Conservation (phyloP, 1,284 basidiomycete genomes). For the Ganoderma resinaceum region DNA sequence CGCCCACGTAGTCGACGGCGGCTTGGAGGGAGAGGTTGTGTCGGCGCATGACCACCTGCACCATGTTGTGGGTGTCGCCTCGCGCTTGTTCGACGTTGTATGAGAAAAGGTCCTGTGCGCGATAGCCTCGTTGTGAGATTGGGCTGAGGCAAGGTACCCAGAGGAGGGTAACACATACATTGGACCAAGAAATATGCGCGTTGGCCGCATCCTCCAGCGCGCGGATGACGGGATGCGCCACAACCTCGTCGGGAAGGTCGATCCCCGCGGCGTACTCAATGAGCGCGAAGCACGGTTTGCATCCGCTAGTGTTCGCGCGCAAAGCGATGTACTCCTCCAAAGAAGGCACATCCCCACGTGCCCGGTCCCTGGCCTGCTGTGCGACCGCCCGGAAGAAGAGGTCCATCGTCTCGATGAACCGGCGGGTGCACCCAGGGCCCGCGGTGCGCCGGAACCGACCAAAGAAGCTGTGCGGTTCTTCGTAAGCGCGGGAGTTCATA, state of each 20-base stretch:
- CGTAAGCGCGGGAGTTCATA: slow-evolving; percentile 12
- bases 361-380: slow-evolving; percentile 35
- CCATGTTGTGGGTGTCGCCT: slow-evolving; percentile 41
- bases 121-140: neutral
- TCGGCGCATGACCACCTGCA: slow-evolving; percentile 38
- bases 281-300: slow-evolving; percentile 41
- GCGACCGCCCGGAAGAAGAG: slow-evolving; percentile 39
- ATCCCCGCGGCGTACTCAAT: slow-evolving; percentile 41
- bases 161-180: slow-evolving; percentile 31
- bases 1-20: slow-evolving; percentile 40
- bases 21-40: slow-evolving; percentile 36
- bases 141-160: neutral
- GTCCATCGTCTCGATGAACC: slow-evolving; percentile 40
- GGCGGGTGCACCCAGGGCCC: slow-evolving; percentile 25
- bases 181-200: slow-evolving; percentile 42
- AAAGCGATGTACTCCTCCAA: slow-evolving; percentile 41
- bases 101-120: slow-evolving; percentile 41
- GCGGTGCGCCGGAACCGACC: slow-evolving; percentile 25
- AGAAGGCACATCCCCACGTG: slow-evolving; percentile 33
- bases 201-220: slow-evolving; percentile 39
- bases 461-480: slow-evolving; percentile 20
- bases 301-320: slow-evolving; percentile 41
- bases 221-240: slow-evolving; percentile 38
- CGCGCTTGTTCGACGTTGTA: slow-evolving; percentile 43
- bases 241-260: slow-evolving; percentile 41